Conservation (phyloP, 208 protist species). For the Leishmania martiniquensis region DNA sequence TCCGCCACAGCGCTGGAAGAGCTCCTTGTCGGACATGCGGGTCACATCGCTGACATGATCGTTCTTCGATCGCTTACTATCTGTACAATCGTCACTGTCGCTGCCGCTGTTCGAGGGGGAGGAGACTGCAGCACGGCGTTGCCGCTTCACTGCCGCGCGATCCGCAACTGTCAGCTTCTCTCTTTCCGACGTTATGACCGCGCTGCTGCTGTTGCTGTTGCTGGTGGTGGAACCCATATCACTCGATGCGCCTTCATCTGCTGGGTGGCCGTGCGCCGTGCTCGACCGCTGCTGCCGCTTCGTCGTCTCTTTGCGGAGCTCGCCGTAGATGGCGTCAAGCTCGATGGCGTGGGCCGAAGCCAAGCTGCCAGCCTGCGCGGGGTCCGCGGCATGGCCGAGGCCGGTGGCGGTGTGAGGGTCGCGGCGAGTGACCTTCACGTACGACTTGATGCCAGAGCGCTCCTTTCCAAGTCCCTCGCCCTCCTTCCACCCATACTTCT, state of each 20-base stretch:
- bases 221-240: constrained; percentile 14
- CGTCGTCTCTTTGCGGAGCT: constrained; percentile 32
- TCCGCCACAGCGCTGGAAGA: constrained; percentile 76
- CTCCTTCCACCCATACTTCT: constrained; percentile 87
- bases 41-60: constrained; percentile 34
- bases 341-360: constrained; percentile 62
- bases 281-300: constrained; percentile 5
- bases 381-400: constrained; percentile 75
- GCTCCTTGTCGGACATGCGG: constrained; percentile 67
- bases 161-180: background rate
- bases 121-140: constrained; percentile 2
- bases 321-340: constrained; percentile 69
- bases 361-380: constrained; percentile 38
- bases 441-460: constrained; percentile 58
- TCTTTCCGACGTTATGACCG: background rate
- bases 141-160: background rate
- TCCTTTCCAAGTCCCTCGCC: constrained; percentile 86
- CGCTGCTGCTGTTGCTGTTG: constrained; percentile 22
- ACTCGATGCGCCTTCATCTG: background rate
- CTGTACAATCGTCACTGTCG: constrained; percentile 15
- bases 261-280: background rate
- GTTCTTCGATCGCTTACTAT: constrained; percentile 1
- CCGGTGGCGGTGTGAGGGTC: constrained; percentile 71
- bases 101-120: constrained; percentile 10
- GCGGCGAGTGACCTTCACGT: constrained; percentile 79